A percentile compares a stretch with the other conserved stretches of the same genome.
Evolutionary conservation across 2,329 filamentous ascomycete species (phyloP).

Genomic region (Biscogniauxia mediterranea): DNA sequence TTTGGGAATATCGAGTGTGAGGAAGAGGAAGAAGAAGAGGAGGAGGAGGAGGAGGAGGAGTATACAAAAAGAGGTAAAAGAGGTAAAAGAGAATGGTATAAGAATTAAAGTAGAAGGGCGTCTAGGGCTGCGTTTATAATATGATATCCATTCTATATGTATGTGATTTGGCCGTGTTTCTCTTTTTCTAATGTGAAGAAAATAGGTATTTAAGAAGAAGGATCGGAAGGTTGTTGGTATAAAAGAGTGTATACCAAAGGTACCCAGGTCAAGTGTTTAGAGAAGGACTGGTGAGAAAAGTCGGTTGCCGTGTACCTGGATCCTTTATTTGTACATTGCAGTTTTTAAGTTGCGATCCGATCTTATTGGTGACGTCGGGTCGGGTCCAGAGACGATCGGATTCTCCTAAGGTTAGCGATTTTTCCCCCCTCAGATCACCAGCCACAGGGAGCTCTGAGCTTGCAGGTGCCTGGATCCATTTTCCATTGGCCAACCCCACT

Average conservation of each 20-base stretch:
- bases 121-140: not conserved
- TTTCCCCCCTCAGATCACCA: not conserved
- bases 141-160: not conserved
- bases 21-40: not conserved
- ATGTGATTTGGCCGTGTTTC: not conserved
- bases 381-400: not conserved
- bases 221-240: not conserved
- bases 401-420: too few relatives aligned
- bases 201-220: not conserved
- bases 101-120: not conserved
- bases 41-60: not conserved
- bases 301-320: not conserved
- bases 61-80: constrained; percentile 4
- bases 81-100: constrained; percentile 7
- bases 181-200: not conserved
- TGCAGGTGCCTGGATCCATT: too few relatives aligned
- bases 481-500: not conserved
- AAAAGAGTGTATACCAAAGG: not conserved
- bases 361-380: too few relatives aligned
- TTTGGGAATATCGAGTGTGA: not conserved
- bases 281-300: not conserved
- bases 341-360: not conserved
- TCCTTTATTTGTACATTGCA: not conserved
- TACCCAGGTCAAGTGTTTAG: not conserved
- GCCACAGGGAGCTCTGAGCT: not conserved